These are phyloP conservation scores for Dichotomopilus funicola DNA, from an alignment of 2,329 filamentous ascomycete genomes.

Conservation along the genomic window DNA sequence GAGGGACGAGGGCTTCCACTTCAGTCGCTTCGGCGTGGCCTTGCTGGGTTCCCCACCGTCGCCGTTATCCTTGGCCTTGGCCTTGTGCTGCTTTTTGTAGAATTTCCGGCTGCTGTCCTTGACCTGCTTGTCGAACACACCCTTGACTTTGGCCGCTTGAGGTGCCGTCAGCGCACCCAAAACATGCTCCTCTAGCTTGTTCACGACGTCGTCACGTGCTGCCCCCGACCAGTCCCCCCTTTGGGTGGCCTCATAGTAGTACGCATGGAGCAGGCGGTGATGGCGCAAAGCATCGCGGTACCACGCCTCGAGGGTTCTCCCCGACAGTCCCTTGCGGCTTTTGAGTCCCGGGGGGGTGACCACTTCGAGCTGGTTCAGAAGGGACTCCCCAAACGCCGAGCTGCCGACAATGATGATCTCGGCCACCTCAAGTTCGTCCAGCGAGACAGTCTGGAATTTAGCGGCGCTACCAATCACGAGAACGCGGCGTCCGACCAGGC, in stretches of 20 bases:
- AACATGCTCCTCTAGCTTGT: background rate
- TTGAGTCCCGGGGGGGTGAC: background rate
- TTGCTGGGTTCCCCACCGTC: background rate
- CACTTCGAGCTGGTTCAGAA: slow-evolving; percentile 7
- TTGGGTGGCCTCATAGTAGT: slow-evolving; percentile 1
- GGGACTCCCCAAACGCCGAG: slow-evolving; percentile 19
- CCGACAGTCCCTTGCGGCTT: slow-evolving; percentile 1
- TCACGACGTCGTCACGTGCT: background rate
- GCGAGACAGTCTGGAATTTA: slow-evolving; percentile 11
- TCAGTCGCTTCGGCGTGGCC: background rate
- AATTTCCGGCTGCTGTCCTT: slow-evolving; percentile 4
- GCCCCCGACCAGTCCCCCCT: no score
- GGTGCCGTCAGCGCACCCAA: no score
- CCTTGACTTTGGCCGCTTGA: slow-evolving; percentile 6
- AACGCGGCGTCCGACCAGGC: slow-evolving; percentile 18
- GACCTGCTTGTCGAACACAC: slow-evolving; percentile 9
- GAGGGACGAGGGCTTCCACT: slow-evolving; percentile 22
- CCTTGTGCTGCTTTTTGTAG: slow-evolving; percentile 2
- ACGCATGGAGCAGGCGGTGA: slow-evolving; percentile 7
- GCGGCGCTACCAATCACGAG: slow-evolving; percentile 22
- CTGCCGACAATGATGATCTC: slow-evolving; percentile 35
- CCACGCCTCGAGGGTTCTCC: slow-evolving; percentile 13
- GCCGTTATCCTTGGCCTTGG: background rate
- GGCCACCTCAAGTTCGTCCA: slow-evolving; percentile 24
- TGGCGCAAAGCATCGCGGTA: slow-evolving; percentile 13